phyloP scores from a whole-genome alignment of 2,329 filamentous ascomycete species.

The Penicillium sp. region DNA sequence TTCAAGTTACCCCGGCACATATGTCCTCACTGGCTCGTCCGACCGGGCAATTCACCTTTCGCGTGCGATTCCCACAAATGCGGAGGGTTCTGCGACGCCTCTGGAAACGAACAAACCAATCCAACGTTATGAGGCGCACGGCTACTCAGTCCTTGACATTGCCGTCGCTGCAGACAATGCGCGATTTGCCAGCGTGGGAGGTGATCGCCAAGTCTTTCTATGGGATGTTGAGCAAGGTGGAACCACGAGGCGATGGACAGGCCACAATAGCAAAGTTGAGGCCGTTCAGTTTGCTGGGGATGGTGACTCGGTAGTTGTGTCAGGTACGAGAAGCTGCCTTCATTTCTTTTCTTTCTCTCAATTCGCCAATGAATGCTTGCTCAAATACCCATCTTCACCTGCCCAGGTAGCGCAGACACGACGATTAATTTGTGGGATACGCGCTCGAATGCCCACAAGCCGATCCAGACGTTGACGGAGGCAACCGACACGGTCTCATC shows the following conservation, averaged over 20 bases:
- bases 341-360: neutral
- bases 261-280: conserved; percentile 70
- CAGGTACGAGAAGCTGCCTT: conserved; percentile 33
- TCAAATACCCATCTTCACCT: neutral
- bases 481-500: conserved; percentile 39
- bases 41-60: conserved; percentile 83
- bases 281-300: conserved; percentile 72
- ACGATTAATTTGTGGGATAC: conserved; percentile 41
- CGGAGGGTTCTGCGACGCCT: conserved; percentile 27
- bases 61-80: conserved; percentile 51
- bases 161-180: conserved; percentile 69
- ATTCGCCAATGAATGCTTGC: neutral
- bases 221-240: conserved; percentile 85
- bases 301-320: conserved; percentile 65
- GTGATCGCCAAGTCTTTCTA: conserved; percentile 83
- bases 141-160: conserved; percentile 83
- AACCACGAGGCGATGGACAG: conserved; percentile 68
- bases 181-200: conserved; percentile 78
- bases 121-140: conserved; percentile 83
- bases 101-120: conserved; percentile 54
- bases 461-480: conserved; percentile 39
- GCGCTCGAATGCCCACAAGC: conserved; percentile 36
- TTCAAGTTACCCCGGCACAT: conserved; percentile 65
- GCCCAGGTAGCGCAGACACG: conserved; percentile 38
- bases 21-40: conserved; percentile 77